Base-by-base conservation (phyloP, 345 rosid genomes). In the Carallia brachiata region DNA sequence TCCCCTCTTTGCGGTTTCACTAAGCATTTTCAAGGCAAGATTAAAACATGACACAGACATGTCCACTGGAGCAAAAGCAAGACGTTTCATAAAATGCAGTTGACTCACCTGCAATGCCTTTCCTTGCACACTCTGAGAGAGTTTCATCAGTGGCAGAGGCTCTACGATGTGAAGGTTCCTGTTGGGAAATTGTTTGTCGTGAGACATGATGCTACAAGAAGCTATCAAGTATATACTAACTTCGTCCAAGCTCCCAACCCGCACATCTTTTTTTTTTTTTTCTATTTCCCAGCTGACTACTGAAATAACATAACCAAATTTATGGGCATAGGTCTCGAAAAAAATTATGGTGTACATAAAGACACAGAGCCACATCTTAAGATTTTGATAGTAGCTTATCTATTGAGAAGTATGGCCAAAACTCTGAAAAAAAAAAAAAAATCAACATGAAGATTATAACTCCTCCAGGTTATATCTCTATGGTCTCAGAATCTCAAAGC, bases 121-220 rank as follows among this genome's bases (percentile, higher is more conserved):
- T 91, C 85, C 81, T 87, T 61, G 90, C 97, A 82, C 98, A 91
- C 39, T 94, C 97, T 31, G 98, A 94, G n/a, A 91, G 89, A 52
- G 82, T 84, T 12, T 89, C 90, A 63, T 81, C 75, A 48, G 61
- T 77, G 27, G 47, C 79, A 72, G 88, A 75, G 68, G 82, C 82
- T 69, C 74, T 82, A 32, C 77, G 97, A 39, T 86, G 96, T 54
- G 84, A 71, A 78, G 80, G 74, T 75, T 88, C 97, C 97, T 94
- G 80, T 66, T 36, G 17, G 58, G n/a, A 72, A 73, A 66, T 71
- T 34, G 39, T n/a, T 68, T 64, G 58, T 62, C 71, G 58, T 27
- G 70, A 52, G 28, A 63, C 23, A 65, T 52, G 13, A 40, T 74
- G 36, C 52, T 28, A 53, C 32, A 61, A 40, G 56, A 61, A 40